Base-by-base conservation (phyloP, 2,329 filamentous ascomycete species). In the Monosporascus sp. region DNA sequence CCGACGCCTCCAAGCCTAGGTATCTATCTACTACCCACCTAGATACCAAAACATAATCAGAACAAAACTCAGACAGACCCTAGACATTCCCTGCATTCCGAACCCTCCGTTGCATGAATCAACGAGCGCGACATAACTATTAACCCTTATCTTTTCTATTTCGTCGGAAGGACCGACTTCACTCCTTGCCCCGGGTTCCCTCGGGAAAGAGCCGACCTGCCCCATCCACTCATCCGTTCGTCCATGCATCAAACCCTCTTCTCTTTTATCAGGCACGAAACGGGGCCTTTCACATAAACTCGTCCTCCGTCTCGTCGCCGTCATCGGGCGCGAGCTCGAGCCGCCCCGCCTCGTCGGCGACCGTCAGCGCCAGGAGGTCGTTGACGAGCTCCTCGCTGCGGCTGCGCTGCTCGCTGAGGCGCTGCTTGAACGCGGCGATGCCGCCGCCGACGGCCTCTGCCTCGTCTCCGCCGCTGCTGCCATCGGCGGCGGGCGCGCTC, bases 341-440 rank as follows among this genome's bases (percentile, higher is more conserved):
- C 52, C 56, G 58, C 2, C 54, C 56, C 9, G 55, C 49, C 52
- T 62, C 60, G 17, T 65, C 57, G 17, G 53, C 53, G 14, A 64
- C 55, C 15, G 61, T 62, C 35, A 68, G 52, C 1, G 65, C 63
- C 35, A 69, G 56, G 24, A 69, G 62, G 24, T 67, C 65, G 41
- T 67, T 67, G 0, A 69, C 65, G 9, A 69, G 59, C 52, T 68
- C 66, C 51, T 69, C 61, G 45, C 62, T 64, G 1, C 63, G 63
- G 37, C 58, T 67, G 14, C 43, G 43, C 43, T 46, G 43, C 15
- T 46, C 43, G 43, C 43, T 46, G 5, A 27, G 22, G 20, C 43
- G 43, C 43, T 46, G 43, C 43, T 46, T 46, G 17, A 46, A 24
- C 43, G n/a, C n/a, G 22, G 43, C 43, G 11, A 46, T 46, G 14